phyloP scores from a whole-genome alignment of 345 rosid genomes.

The Hibiscus mutabilis region DNA sequence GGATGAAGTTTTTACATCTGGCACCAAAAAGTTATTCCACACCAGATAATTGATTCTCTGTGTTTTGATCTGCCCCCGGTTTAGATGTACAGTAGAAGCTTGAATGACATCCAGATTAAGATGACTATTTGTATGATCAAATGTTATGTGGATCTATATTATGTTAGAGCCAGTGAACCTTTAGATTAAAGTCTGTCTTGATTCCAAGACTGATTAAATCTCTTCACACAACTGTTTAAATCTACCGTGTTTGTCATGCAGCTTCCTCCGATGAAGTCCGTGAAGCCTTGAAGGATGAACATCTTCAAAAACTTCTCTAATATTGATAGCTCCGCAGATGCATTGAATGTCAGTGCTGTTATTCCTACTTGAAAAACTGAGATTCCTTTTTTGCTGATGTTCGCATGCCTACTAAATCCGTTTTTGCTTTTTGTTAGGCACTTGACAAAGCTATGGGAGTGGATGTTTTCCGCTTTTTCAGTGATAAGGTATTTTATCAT shows the following conservation, averaged over 20 bases:
- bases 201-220: background rate
- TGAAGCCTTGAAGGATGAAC: conserved; percentile 34
- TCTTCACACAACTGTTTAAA: background rate
- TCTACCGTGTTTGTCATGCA: conserved; percentile 18
- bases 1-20: background rate
- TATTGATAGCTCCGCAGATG: conserved; percentile 37
- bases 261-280: conserved; percentile 51
- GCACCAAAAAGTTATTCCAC: background rate
- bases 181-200: background rate
- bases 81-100: background rate
- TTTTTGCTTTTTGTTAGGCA: conserved; percentile 29
- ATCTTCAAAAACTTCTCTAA: conserved; percentile 34
- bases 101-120: background rate
- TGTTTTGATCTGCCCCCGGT: background rate
- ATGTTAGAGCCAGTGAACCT: background rate
- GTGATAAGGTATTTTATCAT: conserved; percentile 40
- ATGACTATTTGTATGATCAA: background rate
- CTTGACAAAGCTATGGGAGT: conserved; percentile 51
- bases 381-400: background rate
- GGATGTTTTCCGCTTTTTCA: conserved; percentile 36
- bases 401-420: conserved; percentile 2
- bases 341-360: conserved; percentile 1
- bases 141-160: background rate
- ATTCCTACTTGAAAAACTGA: background rate
- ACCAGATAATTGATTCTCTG: background rate